Evolutionary conservation across 495 filamentous ascomycete species (phyloP), one percentile per base, ranked within the genome.

Genomic region (Talaromyces adpressus): DNA sequence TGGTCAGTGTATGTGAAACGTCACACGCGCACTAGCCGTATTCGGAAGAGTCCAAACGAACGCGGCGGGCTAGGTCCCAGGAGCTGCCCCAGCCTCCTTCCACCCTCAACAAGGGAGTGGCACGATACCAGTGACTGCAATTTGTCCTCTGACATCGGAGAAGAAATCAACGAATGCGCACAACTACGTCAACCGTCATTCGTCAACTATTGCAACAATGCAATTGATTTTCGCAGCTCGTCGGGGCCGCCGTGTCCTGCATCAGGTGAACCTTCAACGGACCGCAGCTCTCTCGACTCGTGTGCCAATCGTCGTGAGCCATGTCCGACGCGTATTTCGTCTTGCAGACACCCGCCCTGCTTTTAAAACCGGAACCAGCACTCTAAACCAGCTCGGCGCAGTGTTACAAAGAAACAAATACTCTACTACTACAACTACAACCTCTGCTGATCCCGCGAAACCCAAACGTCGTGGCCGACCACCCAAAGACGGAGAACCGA

Each of bases 21-120:
- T 62, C 60, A 62, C 60, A 47, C 53, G 60, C 14, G 7, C 1
- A 1, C 60, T 62, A 62, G 45, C 60, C 60, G 6, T 18, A 32
- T 62, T 62, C 60, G 60, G 60, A 32, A 62, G 27, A 51, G 32
- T 52, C 60, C 25, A 62, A 62, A 62, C 60, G 41, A 22, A 52
- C 45, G 34, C 58, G 58, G 41, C 27, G 27, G 27, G 27, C 27
- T 27, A 27, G 27, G 27, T 27, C 27, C 20, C 18, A 22, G 49
- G 18, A 29, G 51, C 51, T 54, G 18, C 52, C 60, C 60, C 60
- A 62, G 60, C 60, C 60, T 62, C 60, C 60, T 53, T 32, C 29
- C 30, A 56, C 52, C 52, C 22, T 22, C 12, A 29, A n/a, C 52
- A 56, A 56, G 52, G 52, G 36, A 36, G 51, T 23, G 51, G 23